Base-by-base conservation (phyloP, 2,329 filamentous ascomycete species). In the Trichophaea hybrida region DNA sequence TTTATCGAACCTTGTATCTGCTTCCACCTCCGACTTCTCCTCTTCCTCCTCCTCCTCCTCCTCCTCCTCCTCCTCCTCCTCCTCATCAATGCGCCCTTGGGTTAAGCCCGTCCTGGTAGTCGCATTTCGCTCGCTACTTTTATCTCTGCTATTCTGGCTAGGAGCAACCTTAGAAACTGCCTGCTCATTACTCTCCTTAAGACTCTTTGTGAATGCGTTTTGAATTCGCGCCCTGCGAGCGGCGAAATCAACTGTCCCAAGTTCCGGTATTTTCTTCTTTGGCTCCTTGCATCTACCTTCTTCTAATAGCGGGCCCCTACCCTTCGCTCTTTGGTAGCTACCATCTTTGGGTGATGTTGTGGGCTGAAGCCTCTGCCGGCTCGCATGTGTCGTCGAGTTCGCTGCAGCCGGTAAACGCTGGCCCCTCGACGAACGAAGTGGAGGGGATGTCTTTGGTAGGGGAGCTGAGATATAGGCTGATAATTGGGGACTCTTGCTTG, bases 171-270 rank as follows among this genome's bases (percentile, higher is more conserved):
- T 68, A 71, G 69, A 63, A 76, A 78, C 62, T 81, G 69, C 77
- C 73, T 69, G 77, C 60, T 79, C 82, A 69, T 86, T 83, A 67
- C 75, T 85, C 69, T 88, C 85, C 64, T 84, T 80, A 52, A 93
- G 82, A n/a, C 85, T 88, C 70, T 86, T 87, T 67, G 82, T 90
- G 71, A 94, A 91, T 12, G 88, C 88, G 59, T 88, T 81, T 67
- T 90, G 85, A 68, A 94, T 94, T 62, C 83, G 82, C 69, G 88
- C 84, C 67, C 89, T 79, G 55, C 88, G 80, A 66, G 87, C 86
- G 61, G 85, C 88, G 70, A 94, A 93, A 72, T 95, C 87, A 56
- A 94, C 86, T 61, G 85, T 84, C 1, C 84, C 84, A 60, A 90
- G 68, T 68, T 81, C 78, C n/a, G 78, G 78, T 37, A 80, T 75